Percentiles rank a stretch among this genome's conserved stretches.
Evolutionary conservation across 306 rosid genomes (phyloP).

Genomic region (Cucumis hystrix): DNA sequence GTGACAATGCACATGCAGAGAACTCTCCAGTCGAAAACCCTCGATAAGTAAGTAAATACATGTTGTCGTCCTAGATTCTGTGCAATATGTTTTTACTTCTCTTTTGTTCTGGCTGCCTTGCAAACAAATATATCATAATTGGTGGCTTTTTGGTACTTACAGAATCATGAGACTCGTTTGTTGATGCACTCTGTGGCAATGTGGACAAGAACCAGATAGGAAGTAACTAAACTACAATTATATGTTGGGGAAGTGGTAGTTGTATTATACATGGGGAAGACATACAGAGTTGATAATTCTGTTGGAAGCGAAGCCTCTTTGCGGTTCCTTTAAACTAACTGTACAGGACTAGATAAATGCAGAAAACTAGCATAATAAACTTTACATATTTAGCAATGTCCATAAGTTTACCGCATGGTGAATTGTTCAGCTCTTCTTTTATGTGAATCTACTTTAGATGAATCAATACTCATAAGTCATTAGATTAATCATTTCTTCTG

Average conservation of each 20-base stretch:
- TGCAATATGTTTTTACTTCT: not conserved
- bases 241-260: no score
- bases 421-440: not conserved
- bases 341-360: not conserved
- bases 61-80: not conserved
- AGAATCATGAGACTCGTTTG: not conserved
- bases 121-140: not conserved
- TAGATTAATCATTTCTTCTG: constrained; percentile 11
- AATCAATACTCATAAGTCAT: not conserved
- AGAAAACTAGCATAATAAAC: not conserved
- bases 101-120: not conserved
- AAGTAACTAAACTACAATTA: not conserved
- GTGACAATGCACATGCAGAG: not conserved
- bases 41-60: not conserved
- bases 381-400: not conserved
- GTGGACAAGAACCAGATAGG: not conserved
- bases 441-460: not conserved
- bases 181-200: not conserved
- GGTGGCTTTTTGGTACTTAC: not conserved
- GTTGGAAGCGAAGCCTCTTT: not conserved
- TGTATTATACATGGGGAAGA: no score
- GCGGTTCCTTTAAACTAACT: not conserved
- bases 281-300: not conserved
- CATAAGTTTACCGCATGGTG: not conserved
- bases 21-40: not conserved